Evolutionary conservation across 225 moss, liverwort and hornwort species (phyloP).

Genomic region (Pseudoscleropodium purum): DNA sequence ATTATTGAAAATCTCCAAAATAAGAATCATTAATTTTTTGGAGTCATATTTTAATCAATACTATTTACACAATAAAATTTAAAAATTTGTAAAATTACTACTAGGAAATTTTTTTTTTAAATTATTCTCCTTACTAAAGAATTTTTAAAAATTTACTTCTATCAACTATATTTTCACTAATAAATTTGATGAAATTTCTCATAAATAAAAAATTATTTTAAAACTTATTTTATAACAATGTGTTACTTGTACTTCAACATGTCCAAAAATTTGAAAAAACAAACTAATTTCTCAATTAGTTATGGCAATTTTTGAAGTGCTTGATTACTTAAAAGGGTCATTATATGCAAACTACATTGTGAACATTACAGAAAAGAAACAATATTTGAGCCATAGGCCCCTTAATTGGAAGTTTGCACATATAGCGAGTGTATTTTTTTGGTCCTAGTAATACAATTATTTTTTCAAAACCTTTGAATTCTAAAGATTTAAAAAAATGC

Average conservation of each 20-base stretch:
- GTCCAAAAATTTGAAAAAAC: background rate
- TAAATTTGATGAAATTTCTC: background rate
- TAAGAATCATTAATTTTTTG: background rate
- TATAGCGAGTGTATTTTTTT: rapidly evolving
- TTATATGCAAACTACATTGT: background rate
- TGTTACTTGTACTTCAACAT: background rate
- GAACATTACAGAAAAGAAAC: background rate
- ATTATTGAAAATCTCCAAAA: too few relatives aligned
- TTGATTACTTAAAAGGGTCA: background rate
- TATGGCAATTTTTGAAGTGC: background rate
- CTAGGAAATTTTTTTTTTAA: background rate
- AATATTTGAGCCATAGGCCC: background rate
- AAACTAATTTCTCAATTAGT: background rate
- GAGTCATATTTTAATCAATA: background rate
- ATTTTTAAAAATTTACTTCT: background rate
- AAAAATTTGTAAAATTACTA: background rate
- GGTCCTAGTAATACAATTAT: background rate
- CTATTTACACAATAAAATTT: too few relatives aligned
- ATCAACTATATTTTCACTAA: background rate
- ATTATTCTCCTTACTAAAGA: background rate
- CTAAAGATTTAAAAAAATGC: background rate
- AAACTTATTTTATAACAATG: background rate
- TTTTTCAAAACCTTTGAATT: background rate
- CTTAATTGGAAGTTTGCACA: background rate
- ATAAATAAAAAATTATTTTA: background rate